A percentile compares a stretch with the other conserved stretches of the same genome.
These are phyloP conservation scores for Saccharomyces pastorianus DNA, from an alignment of 1,139 yeast genomes.

Conservation along the genomic window DNA sequence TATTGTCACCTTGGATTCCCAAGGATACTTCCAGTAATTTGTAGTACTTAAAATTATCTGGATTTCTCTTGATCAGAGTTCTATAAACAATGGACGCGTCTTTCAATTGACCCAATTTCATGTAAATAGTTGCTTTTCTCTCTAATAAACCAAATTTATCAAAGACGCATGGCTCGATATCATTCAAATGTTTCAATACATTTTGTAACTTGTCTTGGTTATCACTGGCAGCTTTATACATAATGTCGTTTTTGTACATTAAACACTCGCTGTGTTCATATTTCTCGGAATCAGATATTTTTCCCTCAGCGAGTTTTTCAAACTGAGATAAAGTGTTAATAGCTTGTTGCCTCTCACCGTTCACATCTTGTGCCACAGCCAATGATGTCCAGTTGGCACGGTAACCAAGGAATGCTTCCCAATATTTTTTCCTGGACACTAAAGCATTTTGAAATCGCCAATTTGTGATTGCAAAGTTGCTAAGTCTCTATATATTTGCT, in stretches of 20 bases:
- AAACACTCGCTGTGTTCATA: conserved; percentile 76
- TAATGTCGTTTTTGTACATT: conserved; percentile 61
- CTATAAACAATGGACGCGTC: conserved; percentile 70
- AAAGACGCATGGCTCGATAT: conserved; percentile 44
- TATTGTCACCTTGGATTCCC: conserved; percentile 36
- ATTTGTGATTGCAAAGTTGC: conserved; percentile 71
- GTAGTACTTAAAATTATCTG: conserved; percentile 68
- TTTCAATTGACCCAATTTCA: conserved; percentile 37
- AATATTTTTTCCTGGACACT: conserved; percentile 55
- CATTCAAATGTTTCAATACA: conserved; percentile 57
- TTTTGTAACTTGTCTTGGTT: conserved; percentile 37
- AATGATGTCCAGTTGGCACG: conserved; percentile 89
- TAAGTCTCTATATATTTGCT: conserved; percentile 74
- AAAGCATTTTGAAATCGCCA: conserved; percentile 63
- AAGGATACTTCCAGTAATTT: conserved; percentile 56
- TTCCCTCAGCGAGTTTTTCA: conserved; percentile 64
- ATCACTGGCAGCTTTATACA: conserved; percentile 54
- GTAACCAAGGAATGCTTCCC: conserved; percentile 74
- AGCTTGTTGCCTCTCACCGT: conserved; percentile 58
- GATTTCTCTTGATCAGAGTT: conserved; percentile 70
- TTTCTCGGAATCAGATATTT: conserved; percentile 55
- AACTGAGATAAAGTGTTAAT: conserved; percentile 65
- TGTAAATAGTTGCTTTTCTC: conserved; percentile 53
- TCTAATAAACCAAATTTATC: conserved; percentile 63
- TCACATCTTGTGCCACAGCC: conserved; percentile 79